Conservation (phyloP, 352 stramenopile species). For the Phytophthora palmivora region DNA sequence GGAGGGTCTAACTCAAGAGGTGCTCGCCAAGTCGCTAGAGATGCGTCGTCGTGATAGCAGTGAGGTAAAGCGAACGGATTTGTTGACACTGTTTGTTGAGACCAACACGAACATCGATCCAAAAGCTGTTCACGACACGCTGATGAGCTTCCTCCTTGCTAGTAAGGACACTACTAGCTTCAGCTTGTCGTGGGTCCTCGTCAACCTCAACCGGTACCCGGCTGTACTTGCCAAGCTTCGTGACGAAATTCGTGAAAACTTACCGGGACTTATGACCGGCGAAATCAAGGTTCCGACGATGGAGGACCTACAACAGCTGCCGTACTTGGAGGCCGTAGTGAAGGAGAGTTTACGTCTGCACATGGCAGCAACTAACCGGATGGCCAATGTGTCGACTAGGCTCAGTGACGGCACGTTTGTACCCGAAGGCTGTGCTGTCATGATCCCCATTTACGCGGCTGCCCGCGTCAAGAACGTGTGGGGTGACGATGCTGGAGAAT, state of each 20-base stretch:
- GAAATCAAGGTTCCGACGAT: slow-evolving; percentile 33
- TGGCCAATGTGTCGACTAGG: slow-evolving; percentile 49
- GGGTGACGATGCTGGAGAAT: slow-evolving; percentile 52
- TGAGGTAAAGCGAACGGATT: slow-evolving; percentile 37
- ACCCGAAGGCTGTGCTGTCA: slow-evolving; percentile 45
- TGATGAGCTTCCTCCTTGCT: slow-evolving; percentile 77
- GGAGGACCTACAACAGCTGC: slow-evolving; percentile 55
- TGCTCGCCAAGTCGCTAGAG: slow-evolving; percentile 40
- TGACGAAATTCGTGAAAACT: slow-evolving; percentile 48
- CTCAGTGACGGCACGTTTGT: slow-evolving; percentile 63
- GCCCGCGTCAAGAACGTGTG: slow-evolving; percentile 55
- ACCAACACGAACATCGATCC: slow-evolving; percentile 27
- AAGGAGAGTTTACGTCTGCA: slow-evolving; percentile 71
- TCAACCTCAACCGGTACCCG: slow-evolving; percentile 77
- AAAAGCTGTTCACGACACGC: slow-evolving; percentile 62
- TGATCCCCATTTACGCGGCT: slow-evolving; percentile 54
- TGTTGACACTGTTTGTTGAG: slow-evolving; percentile 52
- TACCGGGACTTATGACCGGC: slow-evolving; percentile 34
- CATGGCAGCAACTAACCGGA: slow-evolving; percentile 45
- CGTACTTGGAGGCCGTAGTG: slow-evolving; percentile 67
- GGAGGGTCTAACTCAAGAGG: slow-evolving; percentile 38
- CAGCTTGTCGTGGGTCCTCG: slow-evolving; percentile 73
- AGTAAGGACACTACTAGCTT: slow-evolving; percentile 75
- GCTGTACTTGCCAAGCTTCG: slow-evolving; percentile 49
- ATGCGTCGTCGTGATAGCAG: slow-evolving; percentile 5